A percentile compares a stretch with the other conserved stretches of the same genome.
Conservation (phyloP, 805 yeast genomes). For the Nakazawaea wyomingensis region DNA sequence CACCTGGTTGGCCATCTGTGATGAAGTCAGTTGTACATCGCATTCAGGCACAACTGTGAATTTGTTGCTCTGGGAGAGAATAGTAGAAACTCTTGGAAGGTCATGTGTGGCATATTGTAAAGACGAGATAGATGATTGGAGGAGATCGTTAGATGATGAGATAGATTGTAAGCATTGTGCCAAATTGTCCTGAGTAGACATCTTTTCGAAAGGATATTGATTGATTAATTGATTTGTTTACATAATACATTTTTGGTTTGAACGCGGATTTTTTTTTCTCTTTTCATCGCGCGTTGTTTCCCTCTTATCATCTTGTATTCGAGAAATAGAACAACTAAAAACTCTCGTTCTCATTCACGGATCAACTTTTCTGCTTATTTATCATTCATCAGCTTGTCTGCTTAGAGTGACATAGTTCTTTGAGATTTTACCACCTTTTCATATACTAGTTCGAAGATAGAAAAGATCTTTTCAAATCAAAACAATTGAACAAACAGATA, state of each 20-base stretch:
- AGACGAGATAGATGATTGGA: constrained; percentile 9
- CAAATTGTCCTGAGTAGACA: neutral
- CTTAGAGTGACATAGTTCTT: too few species aligned
- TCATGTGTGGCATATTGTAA: constrained; percentile 22
- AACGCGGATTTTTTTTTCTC: too few species aligned
- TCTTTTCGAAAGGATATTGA: neutral
- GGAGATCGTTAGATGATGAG: neutral
- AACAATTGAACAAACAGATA: too few species aligned
- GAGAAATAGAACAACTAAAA: too few species aligned
- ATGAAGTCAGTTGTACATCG: constrained; percentile 37
- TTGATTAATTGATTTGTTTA: neutral
- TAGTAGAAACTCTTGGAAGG: constrained; percentile 31
- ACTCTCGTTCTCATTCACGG: too few species aligned
- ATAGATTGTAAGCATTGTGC: constrained; percentile 3
- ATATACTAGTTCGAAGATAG: too few species aligned
- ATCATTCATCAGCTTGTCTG: too few species aligned
- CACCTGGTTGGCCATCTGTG: constrained; percentile 29
- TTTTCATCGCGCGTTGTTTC: too few species aligned
- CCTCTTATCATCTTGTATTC: too few species aligned
- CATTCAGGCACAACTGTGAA: constrained; percentile 48
- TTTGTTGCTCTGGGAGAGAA: constrained; percentile 39
- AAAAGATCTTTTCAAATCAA: too few species aligned
- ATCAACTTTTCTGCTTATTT: too few species aligned
- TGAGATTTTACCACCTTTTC: too few species aligned
- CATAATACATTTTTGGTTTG: neutral